Percentiles rank a stretch among this genome's conserved stretches.
Evolutionary conservation across 169 alveolate genomes (phyloP).

Genomic region (Plasmodium relictum): DNA sequence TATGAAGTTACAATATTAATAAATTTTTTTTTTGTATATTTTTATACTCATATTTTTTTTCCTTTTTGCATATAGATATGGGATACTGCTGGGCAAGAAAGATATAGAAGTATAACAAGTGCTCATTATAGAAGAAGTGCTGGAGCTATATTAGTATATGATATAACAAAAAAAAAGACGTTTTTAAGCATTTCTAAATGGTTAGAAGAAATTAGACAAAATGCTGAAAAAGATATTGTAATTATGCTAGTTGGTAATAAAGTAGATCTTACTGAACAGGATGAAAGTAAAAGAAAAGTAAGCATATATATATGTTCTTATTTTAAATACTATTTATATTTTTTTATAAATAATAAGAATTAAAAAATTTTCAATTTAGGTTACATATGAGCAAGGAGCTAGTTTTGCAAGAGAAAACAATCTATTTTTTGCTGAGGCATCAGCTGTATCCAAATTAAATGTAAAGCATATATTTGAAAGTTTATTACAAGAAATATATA

Average conservation of each 20-base stretch:
- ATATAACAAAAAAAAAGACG: constrained; percentile 92
- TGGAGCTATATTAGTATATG: constrained; percentile 97
- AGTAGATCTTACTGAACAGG: constrained; percentile 95
- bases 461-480: constrained; percentile 98
- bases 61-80: constrained; percentile 84
- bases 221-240: constrained; percentile 98
- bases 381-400: constrained; percentile 87
- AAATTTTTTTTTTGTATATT: not conserved
- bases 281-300: constrained; percentile 94
- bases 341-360: not conserved
- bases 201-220: constrained; percentile 97
- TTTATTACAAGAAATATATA: constrained; percentile 91
- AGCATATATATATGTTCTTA: not conserved
- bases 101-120: constrained; percentile 95
- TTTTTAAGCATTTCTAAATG: constrained; percentile 93
- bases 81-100: constrained; percentile 97
- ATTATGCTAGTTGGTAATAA: constrained; percentile 99
- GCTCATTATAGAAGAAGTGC: constrained; percentile 97
- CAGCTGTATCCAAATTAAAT: constrained; percentile 96
- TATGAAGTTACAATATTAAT: not conserved
- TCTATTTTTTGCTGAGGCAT: constrained; percentile 95
- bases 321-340: not conserved
- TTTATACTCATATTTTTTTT: not conserved
- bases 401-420: constrained; percentile 93
- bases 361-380: constrained; percentile 8